phyloP scores from a whole-genome alignment of 257 asterid genomes.

The Eustoma russellianum region DNA sequence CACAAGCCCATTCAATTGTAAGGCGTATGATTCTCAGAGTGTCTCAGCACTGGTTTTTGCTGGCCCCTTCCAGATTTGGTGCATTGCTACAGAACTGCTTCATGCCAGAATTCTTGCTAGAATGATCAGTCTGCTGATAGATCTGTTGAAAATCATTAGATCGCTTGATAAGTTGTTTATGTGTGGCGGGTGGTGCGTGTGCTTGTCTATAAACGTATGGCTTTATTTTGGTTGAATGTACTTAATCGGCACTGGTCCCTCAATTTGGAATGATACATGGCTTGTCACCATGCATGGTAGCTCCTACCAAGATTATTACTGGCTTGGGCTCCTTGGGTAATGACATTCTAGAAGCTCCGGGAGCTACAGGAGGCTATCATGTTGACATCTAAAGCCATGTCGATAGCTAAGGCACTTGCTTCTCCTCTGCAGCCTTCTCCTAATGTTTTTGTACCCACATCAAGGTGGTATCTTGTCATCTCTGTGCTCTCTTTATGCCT shows the following conservation, averaged over 20 bases:
- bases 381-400: constrained; percentile 83
- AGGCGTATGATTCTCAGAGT: too few relatives aligned
- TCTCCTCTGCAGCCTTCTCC: constrained; percentile 60
- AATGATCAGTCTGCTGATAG: too few relatives aligned
- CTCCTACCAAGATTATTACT: constrained; percentile 94
- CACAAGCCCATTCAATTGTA: too few relatives aligned
- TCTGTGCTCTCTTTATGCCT: not conserved
- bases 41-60: too few relatives aligned
- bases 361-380: constrained; percentile 97
- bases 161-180: too few relatives aligned
- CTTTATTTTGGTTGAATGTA: constrained; percentile 4
- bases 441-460: constrained; percentile 93
- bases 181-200: too few relatives aligned
- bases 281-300: constrained; percentile 88
- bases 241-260: constrained; percentile 50
- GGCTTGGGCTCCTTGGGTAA: constrained; percentile 95
- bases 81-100: too few relatives aligned
- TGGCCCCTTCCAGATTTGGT: too few relatives aligned
- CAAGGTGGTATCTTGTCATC: constrained; percentile 41
- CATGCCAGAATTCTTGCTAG: too few relatives aligned
- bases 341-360: constrained; percentile 92
- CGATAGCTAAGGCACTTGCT: constrained; percentile 76
- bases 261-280: constrained; percentile 67
- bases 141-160: too few relatives aligned
- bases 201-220: not conserved